Conservation (phyloP, 2,329 filamentous ascomycete species). For the Paecilomyces sp. region DNA sequence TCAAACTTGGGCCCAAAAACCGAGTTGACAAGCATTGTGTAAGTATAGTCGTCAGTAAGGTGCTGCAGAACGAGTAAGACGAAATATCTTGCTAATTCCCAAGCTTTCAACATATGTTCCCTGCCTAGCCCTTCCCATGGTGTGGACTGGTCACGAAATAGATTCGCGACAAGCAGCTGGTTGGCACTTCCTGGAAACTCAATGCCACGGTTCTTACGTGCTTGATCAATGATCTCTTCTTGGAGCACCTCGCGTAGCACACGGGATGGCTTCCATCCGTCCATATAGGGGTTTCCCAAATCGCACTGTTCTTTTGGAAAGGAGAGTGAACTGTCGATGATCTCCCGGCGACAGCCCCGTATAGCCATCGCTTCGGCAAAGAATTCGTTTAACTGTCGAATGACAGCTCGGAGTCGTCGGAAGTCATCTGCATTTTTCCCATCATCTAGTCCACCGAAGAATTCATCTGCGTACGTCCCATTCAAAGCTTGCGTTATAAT, state of each 20-base stretch:
- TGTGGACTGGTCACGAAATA: background rate
- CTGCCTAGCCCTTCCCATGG: slow-evolving; percentile 12
- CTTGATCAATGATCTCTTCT: background rate
- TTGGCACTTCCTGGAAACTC: background rate
- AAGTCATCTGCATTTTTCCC: slow-evolving; percentile 9
- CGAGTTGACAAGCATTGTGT: too few relatives aligned
- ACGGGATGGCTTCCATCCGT: background rate
- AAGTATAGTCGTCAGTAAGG: too few relatives aligned
- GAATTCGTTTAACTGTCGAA: background rate
- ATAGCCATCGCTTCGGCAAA: background rate
- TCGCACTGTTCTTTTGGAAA: background rate
- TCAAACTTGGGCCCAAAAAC: slow-evolving; percentile 13
- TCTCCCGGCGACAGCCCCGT: background rate
- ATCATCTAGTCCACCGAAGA: slow-evolving; percentile 25
- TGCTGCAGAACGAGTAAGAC: slow-evolving; percentile 2
- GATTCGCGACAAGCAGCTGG: background rate
- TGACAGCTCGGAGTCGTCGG: slow-evolving; percentile 10
- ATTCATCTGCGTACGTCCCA: slow-evolving; percentile 34
- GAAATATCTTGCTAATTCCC: slow-evolving; percentile 14
- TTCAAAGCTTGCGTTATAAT: slow-evolving; percentile 33
- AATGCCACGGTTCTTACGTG: background rate
- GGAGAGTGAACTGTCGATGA: background rate
- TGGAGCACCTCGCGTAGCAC: background rate
- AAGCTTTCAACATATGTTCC: slow-evolving; percentile 16
- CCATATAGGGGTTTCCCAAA: background rate